Evolutionary conservation across 257 asterid species (phyloP), one percentile per base, ranked within the genome.

Genomic region (Primulina huaijiensis): DNA sequence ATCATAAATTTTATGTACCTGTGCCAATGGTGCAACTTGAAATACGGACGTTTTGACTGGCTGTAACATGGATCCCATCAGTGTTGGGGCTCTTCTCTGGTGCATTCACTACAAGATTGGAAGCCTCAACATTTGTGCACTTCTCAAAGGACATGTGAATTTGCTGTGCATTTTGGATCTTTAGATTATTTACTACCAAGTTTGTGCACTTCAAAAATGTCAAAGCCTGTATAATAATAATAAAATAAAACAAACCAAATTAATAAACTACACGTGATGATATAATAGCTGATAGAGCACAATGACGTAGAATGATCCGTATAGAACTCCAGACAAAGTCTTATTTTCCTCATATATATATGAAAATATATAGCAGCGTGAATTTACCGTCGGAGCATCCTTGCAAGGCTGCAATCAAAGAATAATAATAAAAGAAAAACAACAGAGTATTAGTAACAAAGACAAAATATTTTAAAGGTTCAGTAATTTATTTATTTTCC

Each of bases 341-440:
- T 6, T 33, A 33, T 4, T 5, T 6, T 33, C 0, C 7, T 5
- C 6, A 0, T 33, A 5, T 4, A 0, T 33, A 5, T 4, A 23
- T 33, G 6, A 5, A 33, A 33, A 59, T 8, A 38, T 10, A 8
- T 7, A 27, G 6, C 34, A 31, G 5, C 17, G 17, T 2, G 17
- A 40, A 40, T 10, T 46, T 88, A 89, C 98, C 87, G 98, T 88
- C 14, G 98, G 98, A 76, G 97, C 98, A n/a, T 38, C 55, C 76
- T 72, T 81, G 85, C 98, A 92, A 53, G 87, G 86, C 96, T 92
- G 93, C 79, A 82, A 23, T 2, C 19, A 4, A 23, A 8, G 8
- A 60, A 37, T 14, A 53, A 60, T 38, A 5, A 33, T 5, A 34
- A 7, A 0, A 1, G 7, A 34, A 29, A 7, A n/a, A 29, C 17